A percentile compares a stretch with the other conserved stretches of the same genome.
These are phyloP conservation scores for Pestalotiopsis fici DNA, from an alignment of 2,329 filamentous ascomycete species.

Conservation along the genomic window DNA sequence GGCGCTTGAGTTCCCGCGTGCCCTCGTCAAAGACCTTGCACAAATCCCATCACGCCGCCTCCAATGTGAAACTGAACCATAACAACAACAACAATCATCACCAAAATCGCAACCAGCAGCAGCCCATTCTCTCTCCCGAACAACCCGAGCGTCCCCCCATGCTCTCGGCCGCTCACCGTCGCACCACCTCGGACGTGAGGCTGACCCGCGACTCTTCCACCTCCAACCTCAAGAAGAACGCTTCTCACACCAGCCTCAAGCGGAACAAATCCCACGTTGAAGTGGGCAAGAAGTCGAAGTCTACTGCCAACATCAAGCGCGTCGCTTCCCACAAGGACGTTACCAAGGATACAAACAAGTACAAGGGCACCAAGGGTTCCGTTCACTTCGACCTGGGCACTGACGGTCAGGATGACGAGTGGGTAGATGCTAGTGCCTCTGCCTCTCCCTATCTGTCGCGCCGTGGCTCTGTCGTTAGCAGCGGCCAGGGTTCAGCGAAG, in stretches of 20 bases:
- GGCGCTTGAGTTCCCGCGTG: slow-evolving; percentile 52
- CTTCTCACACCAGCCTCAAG: slow-evolving; percentile 56
- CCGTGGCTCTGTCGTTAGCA: slow-evolving; percentile 50
- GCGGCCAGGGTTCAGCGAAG: slow-evolving; percentile 47
- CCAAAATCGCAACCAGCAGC: slow-evolving; percentile 32
- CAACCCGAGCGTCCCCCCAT: slow-evolving; percentile 38
- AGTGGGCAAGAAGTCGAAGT: slow-evolving; percentile 52
- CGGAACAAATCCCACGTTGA: slow-evolving; percentile 63
- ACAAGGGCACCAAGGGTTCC: slow-evolving; percentile 46
- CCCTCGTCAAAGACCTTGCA: slow-evolving; percentile 54
- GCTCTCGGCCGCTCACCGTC: slow-evolving; percentile 41
- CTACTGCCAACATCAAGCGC: slow-evolving; percentile 53
- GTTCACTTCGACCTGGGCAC: slow-evolving; percentile 67
- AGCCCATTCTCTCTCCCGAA: slow-evolving; percentile 32
- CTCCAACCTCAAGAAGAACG: slow-evolving; percentile 50
- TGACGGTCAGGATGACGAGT: slow-evolving; percentile 48
- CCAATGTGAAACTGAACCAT: slow-evolving; percentile 20
- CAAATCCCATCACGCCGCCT: slow-evolving; percentile 34
- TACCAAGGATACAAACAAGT: slow-evolving; percentile 29
- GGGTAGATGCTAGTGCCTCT: slow-evolving; percentile 67
- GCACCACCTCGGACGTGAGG: slow-evolving; percentile 52
- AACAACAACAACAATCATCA: slow-evolving; percentile 28
- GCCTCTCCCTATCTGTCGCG: slow-evolving; percentile 60
- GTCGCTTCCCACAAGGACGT: slow-evolving; percentile 52
- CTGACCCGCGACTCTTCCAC: slow-evolving; percentile 46